A percentile compares a stretch with the other conserved stretches of the same genome.
Conservation (phyloP, 2,329 filamentous ascomycete genomes). For the Fusarium robinianum region DNA sequence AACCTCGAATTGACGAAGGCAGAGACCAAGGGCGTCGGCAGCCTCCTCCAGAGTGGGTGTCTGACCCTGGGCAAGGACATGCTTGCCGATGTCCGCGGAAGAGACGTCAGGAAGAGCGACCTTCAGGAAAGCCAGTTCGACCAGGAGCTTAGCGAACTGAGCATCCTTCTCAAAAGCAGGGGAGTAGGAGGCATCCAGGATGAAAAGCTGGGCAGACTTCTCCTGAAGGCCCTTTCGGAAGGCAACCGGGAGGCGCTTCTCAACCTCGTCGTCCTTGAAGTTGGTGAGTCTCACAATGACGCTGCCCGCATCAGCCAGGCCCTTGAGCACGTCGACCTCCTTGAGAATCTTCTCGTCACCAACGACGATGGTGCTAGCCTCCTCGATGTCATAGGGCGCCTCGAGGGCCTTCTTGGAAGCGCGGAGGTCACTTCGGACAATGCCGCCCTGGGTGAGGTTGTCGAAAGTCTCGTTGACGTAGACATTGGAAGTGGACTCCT, state of each 20-base stretch:
- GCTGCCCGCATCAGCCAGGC: constrained; percentile 70
- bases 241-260: constrained; percentile 77
- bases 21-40: constrained; percentile 69
- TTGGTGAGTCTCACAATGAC: constrained; percentile 76
- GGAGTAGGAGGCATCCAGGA: constrained; percentile 73
- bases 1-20: constrained; percentile 73
- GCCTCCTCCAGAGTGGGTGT: constrained; percentile 56
- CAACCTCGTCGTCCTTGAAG: constrained; percentile 84
- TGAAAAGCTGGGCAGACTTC: constrained; percentile 71
- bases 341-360: constrained; percentile 80
- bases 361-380: constrained; percentile 79
- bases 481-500: constrained; percentile 69
- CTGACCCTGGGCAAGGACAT: constrained; percentile 63
- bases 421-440: constrained; percentile 82
- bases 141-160: constrained; percentile 67
- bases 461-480: constrained; percentile 65
- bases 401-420: constrained; percentile 82
- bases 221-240: constrained; percentile 73
- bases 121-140: constrained; percentile 83
- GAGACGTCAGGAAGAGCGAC: constrained; percentile 71
- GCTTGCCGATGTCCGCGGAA: constrained; percentile 65
- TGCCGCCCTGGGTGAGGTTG: constrained; percentile 74
- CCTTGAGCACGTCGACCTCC: constrained; percentile 73
- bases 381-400: constrained; percentile 77
- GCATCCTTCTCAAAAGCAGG: constrained; percentile 69